Conservation (phyloP, 2,329 filamentous ascomycete species). For the Annulohypoxylon truncatum region DNA sequence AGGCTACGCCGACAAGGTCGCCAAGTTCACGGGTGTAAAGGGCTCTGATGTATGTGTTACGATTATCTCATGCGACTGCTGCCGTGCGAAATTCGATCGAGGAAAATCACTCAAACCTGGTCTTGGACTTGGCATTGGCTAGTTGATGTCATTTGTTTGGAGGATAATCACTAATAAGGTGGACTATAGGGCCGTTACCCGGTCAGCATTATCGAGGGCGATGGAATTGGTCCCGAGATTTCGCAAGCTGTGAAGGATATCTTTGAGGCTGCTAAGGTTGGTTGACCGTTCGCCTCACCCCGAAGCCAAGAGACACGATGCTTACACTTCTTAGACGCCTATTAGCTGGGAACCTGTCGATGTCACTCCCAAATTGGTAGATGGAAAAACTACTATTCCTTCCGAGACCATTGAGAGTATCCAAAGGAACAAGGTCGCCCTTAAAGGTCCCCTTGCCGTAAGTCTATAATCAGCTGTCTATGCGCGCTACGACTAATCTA, state of each 20-base stretch:
- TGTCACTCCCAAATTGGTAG: constrained; percentile 91
- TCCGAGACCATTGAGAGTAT: constrained; percentile 94
- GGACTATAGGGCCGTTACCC: constrained; percentile 84
- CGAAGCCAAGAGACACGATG: constrained; percentile 9
- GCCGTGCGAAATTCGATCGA: constrained; percentile 36
- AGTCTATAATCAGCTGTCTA: constrained; percentile 50
- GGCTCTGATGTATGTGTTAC: constrained; percentile 78
- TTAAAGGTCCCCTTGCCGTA: constrained; percentile 97
- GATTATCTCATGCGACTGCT: constrained; percentile 32
- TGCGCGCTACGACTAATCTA: constrained; percentile 31
- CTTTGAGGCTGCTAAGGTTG: constrained; percentile 91
- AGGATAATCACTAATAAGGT: constrained; percentile 39
- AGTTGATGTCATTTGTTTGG: constrained; percentile 7
- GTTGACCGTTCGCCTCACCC: constrained; percentile 44
- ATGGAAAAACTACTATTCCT: constrained; percentile 95
- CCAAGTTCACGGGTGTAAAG: constrained; percentile 93
- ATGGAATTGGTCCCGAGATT: constrained; percentile 98
- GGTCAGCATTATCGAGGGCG: constrained; percentile 97
- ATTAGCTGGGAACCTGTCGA: constrained; percentile 98
- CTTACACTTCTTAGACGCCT: constrained; percentile 71
- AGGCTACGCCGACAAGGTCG: constrained; percentile 76
- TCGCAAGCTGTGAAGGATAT: constrained; percentile 98
- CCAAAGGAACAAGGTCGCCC: constrained; percentile 93
- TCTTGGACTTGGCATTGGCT: constrained; percentile 15
- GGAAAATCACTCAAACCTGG: constrained; percentile 57